Percentiles rank a stretch among this genome's conserved stretches.
Evolutionary conservation across 1,139 yeast genomes (phyloP).

Genomic region (Yamadazyma membranifaciens): DNA sequence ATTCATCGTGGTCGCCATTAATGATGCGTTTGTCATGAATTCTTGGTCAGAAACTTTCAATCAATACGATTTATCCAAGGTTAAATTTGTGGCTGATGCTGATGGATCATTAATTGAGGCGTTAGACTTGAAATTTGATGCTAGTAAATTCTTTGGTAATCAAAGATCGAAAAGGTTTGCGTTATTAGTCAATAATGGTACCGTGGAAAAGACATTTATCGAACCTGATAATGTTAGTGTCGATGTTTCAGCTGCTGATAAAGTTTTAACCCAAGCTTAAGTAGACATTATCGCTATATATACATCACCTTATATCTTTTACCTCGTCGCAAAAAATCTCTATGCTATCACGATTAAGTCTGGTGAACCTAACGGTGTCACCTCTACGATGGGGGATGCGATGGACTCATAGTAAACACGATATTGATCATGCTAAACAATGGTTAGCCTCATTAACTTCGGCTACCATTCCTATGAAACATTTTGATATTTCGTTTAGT

Average conservation of each 20-base stretch:
- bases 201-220: conserved; percentile 60
- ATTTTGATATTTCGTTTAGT: conserved; percentile 57
- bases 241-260: conserved; percentile 44
- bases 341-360: too few relatives aligned
- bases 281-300: neutral
- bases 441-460: conserved; percentile 45
- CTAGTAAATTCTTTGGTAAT: conserved; percentile 70
- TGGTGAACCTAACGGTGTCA: too few relatives aligned
- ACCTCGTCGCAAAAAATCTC: too few relatives aligned
- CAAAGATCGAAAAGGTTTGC: conserved; percentile 76
- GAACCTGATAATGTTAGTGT: conserved; percentile 84
- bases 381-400: too few relatives aligned
- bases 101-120: conserved; percentile 65
- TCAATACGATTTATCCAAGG: conserved; percentile 28
- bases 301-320: too few relatives aligned
- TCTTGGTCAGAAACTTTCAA: conserved; percentile 56
- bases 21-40: conserved; percentile 80
- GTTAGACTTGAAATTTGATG: conserved; percentile 69
- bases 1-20: conserved; percentile 71
- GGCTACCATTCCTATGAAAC: conserved; percentile 44
- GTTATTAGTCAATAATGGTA: conserved; percentile 70
- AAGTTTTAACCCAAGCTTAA: conserved; percentile 25
- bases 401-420: conserved; percentile 15
- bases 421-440: conserved; percentile 31
- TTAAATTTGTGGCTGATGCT: conserved; percentile 74